Evolutionary conservation across 345 rosid species (phyloP).

Genomic region (Lumnitzera racemosa): DNA sequence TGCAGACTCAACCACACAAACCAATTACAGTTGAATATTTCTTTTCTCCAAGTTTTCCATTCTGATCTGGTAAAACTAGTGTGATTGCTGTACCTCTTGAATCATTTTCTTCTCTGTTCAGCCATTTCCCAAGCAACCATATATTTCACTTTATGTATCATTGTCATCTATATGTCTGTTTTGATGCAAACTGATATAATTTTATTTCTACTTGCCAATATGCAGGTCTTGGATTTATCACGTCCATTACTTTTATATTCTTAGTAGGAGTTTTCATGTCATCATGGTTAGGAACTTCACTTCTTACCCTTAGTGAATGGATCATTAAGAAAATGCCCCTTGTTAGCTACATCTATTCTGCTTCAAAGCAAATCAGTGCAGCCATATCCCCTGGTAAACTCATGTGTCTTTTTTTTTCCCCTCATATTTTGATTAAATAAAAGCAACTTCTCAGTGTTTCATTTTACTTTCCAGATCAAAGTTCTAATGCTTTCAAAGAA

Average conservation of each 20-base stretch:
- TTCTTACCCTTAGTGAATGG: constrained; percentile 45
- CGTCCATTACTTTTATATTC: constrained; percentile 43
- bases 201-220: not conserved
- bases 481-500: constrained; percentile 47
- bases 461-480: constrained; percentile 28
- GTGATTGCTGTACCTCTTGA: too few relatives aligned
- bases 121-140: too few relatives aligned
- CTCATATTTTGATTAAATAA: not conserved
- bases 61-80: too few relatives aligned
- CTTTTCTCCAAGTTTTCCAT: too few relatives aligned
- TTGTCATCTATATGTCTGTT: not conserved
- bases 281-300: constrained; percentile 49
- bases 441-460: not conserved
- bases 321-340: constrained; percentile 52
- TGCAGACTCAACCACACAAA: too few relatives aligned
- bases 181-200: not conserved
- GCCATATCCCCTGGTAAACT: constrained; percentile 41
- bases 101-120: too few relatives aligned
- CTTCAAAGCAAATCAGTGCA: constrained; percentile 50
- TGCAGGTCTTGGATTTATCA: constrained; percentile 45
- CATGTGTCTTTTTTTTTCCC: not conserved
- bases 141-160: too few relatives aligned
- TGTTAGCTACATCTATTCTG: constrained; percentile 43
- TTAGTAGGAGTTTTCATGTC: constrained; percentile 56
- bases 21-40: too few relatives aligned